phyloP scores from a whole-genome alignment of 139 green algal species.

The Astrephomene gubernaculifera region DNA sequence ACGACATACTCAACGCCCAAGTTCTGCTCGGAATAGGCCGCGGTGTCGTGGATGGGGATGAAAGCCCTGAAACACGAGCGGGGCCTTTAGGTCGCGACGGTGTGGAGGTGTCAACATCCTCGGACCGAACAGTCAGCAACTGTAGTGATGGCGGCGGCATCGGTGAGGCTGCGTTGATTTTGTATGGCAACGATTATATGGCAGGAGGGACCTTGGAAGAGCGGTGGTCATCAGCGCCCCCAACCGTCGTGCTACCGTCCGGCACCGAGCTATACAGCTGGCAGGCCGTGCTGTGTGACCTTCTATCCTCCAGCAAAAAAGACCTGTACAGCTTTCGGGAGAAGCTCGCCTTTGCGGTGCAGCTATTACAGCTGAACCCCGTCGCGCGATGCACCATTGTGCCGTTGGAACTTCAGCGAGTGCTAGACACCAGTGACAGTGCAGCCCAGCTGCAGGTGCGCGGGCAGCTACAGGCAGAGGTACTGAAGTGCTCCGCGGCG shows the following conservation, averaged over 20 bases:
- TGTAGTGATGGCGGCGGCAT: not conserved
- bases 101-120: not conserved
- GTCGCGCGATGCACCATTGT: conserved; percentile 7
- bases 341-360: not conserved
- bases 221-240: not conserved
- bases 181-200: not conserved
- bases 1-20: conserved; percentile 23
- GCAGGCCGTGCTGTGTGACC: not conserved
- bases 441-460: not conserved
- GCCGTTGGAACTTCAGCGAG: not conserved
- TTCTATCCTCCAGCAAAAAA: not conserved
- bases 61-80: not conserved
- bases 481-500: too few species aligned
- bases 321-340: not conserved
- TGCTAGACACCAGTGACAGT: not conserved
- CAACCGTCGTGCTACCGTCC: not conserved
- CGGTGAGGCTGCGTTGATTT: not conserved
- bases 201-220: not conserved
- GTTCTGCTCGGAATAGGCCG: conserved; percentile 17
- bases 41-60: not conserved
- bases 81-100: not conserved
- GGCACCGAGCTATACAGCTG: not conserved
- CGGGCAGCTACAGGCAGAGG: too few species aligned
- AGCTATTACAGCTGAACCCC: not conserved
- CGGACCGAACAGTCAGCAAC: not conserved